Conservation (phyloP, 495 filamentous ascomycete genomes). For the Elasticomyces elasticus region DNA sequence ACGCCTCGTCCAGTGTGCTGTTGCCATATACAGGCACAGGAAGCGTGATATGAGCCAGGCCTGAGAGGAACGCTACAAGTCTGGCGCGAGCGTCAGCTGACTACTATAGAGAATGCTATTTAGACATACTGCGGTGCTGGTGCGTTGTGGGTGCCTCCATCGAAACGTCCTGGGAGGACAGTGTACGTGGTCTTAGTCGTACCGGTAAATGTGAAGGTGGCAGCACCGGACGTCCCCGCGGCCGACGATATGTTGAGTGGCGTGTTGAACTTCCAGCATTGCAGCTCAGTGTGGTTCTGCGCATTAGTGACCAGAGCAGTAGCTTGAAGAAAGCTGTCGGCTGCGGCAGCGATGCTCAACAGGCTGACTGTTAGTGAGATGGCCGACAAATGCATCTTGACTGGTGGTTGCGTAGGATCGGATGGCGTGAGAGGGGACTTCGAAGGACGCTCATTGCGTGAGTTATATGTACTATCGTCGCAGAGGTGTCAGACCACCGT, state of each 20-base stretch:
- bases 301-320: constrained; percentile 25
- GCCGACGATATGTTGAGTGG: constrained; percentile 34
- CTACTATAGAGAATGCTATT: too few relatives aligned
- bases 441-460: too few relatives aligned
- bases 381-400: background rate
- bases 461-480: too few relatives aligned
- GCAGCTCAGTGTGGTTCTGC: constrained; percentile 36
- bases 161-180: constrained; percentile 37
- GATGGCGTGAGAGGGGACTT: too few relatives aligned
- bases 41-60: constrained; percentile 37
- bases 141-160: constrained; percentile 45
- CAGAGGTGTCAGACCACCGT: too few relatives aligned
- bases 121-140: constrained; percentile 40
- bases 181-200: constrained; percentile 34
- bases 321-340: constrained; percentile 19
- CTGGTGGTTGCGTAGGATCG: background rate
- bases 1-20: constrained; percentile 8
- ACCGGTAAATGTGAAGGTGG: constrained; percentile 29
- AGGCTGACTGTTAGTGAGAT: background rate
- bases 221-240: constrained; percentile 38
- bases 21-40: constrained; percentile 1
- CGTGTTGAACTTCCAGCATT: constrained; percentile 45
- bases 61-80: constrained; percentile 43
- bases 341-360: background rate
- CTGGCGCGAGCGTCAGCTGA: constrained; percentile 28